Base-by-base conservation (phyloP, 164 flowering plant genomes). In the Aristolochia contorta region DNA sequence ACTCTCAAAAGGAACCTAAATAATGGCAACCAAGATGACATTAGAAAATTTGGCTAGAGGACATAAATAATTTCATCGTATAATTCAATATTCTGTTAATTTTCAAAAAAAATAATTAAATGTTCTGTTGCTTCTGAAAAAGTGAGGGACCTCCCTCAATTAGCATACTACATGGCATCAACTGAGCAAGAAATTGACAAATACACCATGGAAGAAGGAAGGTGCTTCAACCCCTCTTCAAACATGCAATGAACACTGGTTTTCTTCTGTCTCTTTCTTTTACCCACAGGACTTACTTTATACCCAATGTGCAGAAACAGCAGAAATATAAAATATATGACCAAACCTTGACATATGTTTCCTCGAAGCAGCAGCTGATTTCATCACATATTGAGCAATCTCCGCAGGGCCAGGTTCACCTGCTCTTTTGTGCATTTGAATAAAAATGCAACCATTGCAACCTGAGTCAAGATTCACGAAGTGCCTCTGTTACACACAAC, bases 291-390 rank as follows among this genome's bases (percentile, higher is more conserved):
- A 37, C 43, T 37, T 37, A 37, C 1, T 37, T 37, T 37, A 8
- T 0, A 4, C 1, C 1, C 1, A 37, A 37, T 37, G 12, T 19
- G 8, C 1, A 49, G n/a, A 20, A 49, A 49, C 43, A 49, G 53
- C 4, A 49, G 53, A 49, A 20, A 49, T 1, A 49, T 4, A 49
- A 16, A 49, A 49, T 2, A 18, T 23, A 20, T 8, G 23, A 32
- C 47, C 23, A 54, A 63, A 93, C 99, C 99, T 87, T 56, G 97
- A 90, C 72, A 93, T 78, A 58, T 91, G 94, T 73, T 85, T 93
- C 79, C 71, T 85, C 41, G 88, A 84, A 37, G 82, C 66, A 59
- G 93, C 86, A 75, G 76, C 79, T 67, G 95, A 80, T 56, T 80
- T 74, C 95, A 93, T 84, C 78, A 90, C 76, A 71, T 82, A 85